A percentile compares a stretch with the other conserved stretches of the same genome.
phyloP scores from a whole-genome alignment of 2,329 filamentous ascomycete species.

The Xylariales sp. region DNA sequence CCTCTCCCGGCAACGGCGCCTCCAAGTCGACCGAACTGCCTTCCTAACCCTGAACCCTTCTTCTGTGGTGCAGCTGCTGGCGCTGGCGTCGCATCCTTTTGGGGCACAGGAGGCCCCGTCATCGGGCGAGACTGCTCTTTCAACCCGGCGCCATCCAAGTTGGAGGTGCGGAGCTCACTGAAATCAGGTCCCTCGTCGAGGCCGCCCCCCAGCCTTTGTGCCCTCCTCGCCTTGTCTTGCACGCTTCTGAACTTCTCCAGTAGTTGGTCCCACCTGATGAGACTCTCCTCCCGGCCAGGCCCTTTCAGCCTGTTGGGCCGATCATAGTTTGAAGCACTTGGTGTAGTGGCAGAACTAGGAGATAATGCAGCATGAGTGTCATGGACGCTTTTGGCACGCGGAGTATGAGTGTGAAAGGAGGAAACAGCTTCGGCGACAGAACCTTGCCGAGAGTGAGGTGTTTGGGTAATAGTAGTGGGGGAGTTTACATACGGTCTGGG shows the following conservation, averaged over 20 bases:
- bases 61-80: slow-evolving; percentile 47
- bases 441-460: slow-evolving; percentile 27
- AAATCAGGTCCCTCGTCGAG: slow-evolving; percentile 42
- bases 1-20: slow-evolving; percentile 64
- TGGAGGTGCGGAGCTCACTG: slow-evolving; percentile 35
- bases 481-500: slow-evolving; percentile 64
- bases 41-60: slow-evolving; percentile 58
- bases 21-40: slow-evolving; percentile 64
- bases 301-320: slow-evolving; percentile 72
- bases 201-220: slow-evolving; percentile 55
- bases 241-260: slow-evolving; percentile 91
- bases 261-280: slow-evolving; percentile 86
- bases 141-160: slow-evolving; percentile 34
- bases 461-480: slow-evolving; percentile 19
- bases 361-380: slow-evolving; percentile 29
- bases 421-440: slow-evolving; percentile 29
- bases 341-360: slow-evolving; percentile 40
- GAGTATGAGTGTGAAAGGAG: slow-evolving; percentile 20
- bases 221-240: slow-evolving; percentile 77
- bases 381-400: slow-evolving; percentile 26
- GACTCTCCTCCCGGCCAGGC: slow-evolving; percentile 65
- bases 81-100: slow-evolving; percentile 42
- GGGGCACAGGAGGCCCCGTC: slow-evolving; percentile 35
- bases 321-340: slow-evolving; percentile 58
- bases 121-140: slow-evolving; percentile 31